Conservation (phyloP, 768 basidiomycete genomes). For the Macrocybe gigantea region DNA sequence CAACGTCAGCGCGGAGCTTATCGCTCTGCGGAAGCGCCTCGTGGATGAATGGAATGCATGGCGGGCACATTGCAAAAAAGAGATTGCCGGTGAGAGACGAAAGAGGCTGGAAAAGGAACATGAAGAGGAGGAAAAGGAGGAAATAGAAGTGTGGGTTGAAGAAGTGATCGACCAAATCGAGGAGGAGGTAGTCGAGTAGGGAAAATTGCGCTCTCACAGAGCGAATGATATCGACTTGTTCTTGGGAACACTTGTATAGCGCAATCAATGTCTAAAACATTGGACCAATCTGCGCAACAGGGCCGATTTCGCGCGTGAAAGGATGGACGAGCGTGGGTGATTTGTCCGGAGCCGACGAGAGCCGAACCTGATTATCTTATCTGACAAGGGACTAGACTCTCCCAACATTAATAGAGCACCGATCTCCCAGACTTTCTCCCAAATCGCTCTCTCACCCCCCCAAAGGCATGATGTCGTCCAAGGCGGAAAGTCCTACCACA, state of each 20-base stretch:
- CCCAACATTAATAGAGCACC: constrained; percentile 1
- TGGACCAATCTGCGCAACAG: no score
- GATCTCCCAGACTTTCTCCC: constrained; percentile 11
- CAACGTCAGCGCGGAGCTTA: constrained; percentile 88
- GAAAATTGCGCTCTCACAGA: constrained; percentile 4
- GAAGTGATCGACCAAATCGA: constrained; percentile 91
- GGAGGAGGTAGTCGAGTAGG: constrained; percentile 61
- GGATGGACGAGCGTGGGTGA: no score
- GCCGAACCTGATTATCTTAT: constrained; percentile 39
- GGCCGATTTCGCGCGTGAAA: no score
- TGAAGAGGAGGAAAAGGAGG: constrained; percentile 62
- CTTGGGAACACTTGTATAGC: no score
- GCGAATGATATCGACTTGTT: constrained; percentile 6
- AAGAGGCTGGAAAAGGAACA: constrained; percentile 27
- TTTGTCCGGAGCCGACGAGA: constrained; percentile 11
- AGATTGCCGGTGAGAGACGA: constrained; percentile 51
- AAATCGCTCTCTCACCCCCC: constrained; percentile 16
- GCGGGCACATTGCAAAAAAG: constrained; percentile 67
- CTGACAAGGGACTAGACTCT: constrained; percentile 31
- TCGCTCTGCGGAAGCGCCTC: constrained; percentile 83
- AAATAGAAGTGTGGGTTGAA: constrained; percentile 92
- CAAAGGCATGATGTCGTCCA: constrained; percentile 5
- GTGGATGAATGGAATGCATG: constrained; percentile 99
- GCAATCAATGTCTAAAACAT: no score
- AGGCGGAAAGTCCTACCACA: constrained; percentile 11